Evolutionary conservation across 2,329 filamentous ascomycete genomes (phyloP), one percentile per base, ranked within the genome.

Genomic region (Beauveria sp.): DNA sequence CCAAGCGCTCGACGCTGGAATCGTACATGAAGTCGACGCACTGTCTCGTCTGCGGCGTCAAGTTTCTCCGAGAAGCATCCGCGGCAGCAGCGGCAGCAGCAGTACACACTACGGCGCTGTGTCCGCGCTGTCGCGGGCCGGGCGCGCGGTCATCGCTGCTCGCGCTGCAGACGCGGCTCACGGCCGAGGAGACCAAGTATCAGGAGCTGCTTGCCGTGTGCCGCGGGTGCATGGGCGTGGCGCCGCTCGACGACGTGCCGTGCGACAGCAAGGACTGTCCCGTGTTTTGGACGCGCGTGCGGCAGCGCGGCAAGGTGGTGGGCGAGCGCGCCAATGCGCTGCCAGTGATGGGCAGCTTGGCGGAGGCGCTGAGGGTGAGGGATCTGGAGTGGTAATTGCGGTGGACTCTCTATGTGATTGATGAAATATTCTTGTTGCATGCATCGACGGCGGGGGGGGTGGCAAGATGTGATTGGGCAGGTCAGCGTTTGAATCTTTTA

Each of bases 191-290:
- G 73, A 81, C 78, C 67, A 84, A 82, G 63, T 82, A 84, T 12
- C 72, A 78, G 50, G 84, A 91, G 63, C 75, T 96, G 8, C 78
- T 88, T 45, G 80, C 79, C 55, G 78, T 96, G 9, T 99, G 95
- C 74, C 85, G 88, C 64, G 89, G 84, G 68, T 99, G 95, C 73
- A 87, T 91, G 45, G 87, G 86, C 0, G 71, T 93, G 20, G 80
- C 88, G 3, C 88, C 86, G 65, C 77, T 85, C 2, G 93, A 97
- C 43, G 85, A 89, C 40, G 87, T 97, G n/a, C 80, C 75, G 46
- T 99, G 95, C 71, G 91, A 96, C 70, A 96, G 90, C 72, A 86
- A 90, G 72, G 93, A 96, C 74, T 99, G 95, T 71, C 89, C 93
- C 0, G 91, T 96, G 0, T 98, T 96, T 67, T 98, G 96, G 75